Conservation (phyloP, 2,329 filamentous ascomycete genomes). For the Annulohypoxylon truncatum region DNA sequence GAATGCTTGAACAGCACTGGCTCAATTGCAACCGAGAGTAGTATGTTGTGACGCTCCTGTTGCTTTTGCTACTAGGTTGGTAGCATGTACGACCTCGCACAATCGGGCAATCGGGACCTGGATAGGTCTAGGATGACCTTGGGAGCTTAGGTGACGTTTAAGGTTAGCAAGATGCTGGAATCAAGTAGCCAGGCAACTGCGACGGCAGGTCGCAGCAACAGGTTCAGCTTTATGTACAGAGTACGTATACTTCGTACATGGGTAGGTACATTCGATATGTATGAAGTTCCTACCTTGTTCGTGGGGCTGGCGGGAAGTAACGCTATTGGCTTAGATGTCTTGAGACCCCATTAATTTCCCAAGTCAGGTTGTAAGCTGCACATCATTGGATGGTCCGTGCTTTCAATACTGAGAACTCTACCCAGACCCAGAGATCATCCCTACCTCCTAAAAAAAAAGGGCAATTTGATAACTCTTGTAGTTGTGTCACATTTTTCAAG, state of each 20-base stretch:
- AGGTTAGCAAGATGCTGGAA: conserved; percentile 14
- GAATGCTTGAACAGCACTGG: conserved; percentile 26
- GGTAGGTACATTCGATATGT: background rate
- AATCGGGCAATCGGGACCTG: conserved; percentile 20
- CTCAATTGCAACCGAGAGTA: conserved; percentile 26
- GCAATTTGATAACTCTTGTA: background rate
- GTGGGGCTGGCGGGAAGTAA: conserved; percentile 37
- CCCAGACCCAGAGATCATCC: background rate
- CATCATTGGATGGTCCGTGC: conserved; percentile 41
- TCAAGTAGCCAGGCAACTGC: conserved; percentile 5
- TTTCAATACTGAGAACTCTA: conserved; percentile 1
- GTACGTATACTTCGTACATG: background rate
- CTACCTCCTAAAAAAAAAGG: background rate
- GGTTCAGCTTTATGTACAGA: conserved; percentile 4
- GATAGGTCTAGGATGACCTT: background rate
- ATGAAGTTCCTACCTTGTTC: background rate
- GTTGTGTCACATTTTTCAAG: background rate
- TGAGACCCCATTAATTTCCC: conserved; percentile 28
- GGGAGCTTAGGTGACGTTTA: conserved; percentile 4
- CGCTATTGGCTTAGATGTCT: conserved; percentile 38
- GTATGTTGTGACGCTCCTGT: conserved; percentile 21
- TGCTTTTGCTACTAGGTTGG: conserved; percentile 24
- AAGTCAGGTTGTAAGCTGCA: conserved; percentile 25
- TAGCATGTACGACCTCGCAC: conserved; percentile 22
- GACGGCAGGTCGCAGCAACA: conserved; percentile 16